Base-by-base conservation (phyloP, 2,329 filamentous ascomycete genomes). In the Davidsoniella virescens region DNA sequence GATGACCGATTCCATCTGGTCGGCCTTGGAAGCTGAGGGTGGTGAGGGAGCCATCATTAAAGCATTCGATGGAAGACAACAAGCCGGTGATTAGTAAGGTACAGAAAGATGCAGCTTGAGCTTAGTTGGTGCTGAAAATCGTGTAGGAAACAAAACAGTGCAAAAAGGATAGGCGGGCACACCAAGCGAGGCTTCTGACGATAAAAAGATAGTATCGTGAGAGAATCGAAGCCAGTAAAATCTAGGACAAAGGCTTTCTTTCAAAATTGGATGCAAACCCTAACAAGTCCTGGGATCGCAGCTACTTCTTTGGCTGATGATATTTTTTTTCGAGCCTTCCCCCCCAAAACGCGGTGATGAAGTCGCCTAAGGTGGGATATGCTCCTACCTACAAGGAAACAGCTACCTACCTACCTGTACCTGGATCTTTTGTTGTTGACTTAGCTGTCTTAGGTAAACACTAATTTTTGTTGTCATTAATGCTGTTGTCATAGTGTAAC, bases 1-100 rank as follows among this genome's bases (percentile, higher is more conserved):
- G 16, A 51, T 50, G n/a, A 53, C 44, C 16, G 52, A 53, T 14
- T 53, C 44, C 44, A 53, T 47, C 37, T 52, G 51, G 16, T 49
- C 51, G n/a, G 42, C 9, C 42, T 52, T 52, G 2, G 47, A 52
- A 8, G 36, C 7, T 20, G 46, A 18, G 12, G 48, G 20, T 18
- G 42, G 14, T 37, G 38, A 12, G 6, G 17, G 18, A 25, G 49
- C 20, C 29, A 43, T 42, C 5, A 45, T 39, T 9, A 16, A 29
- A 12, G 25, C 9, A 16, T 12, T n/a, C n/a, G 14, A 29, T 29
- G 16, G 18, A 18, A 44, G 42, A 33, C 37, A 25, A 36, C 17
- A 38, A 37, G 33, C 9, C 20, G 5, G 16, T 38, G 33, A 38
- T 47, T 12, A 38, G 8, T 33, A 36, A 45, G 36, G 36, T n/a